Evolutionary conservation across 2,329 filamentous ascomycete species (phyloP).

Genomic region (Zopfia rhizophila): DNA sequence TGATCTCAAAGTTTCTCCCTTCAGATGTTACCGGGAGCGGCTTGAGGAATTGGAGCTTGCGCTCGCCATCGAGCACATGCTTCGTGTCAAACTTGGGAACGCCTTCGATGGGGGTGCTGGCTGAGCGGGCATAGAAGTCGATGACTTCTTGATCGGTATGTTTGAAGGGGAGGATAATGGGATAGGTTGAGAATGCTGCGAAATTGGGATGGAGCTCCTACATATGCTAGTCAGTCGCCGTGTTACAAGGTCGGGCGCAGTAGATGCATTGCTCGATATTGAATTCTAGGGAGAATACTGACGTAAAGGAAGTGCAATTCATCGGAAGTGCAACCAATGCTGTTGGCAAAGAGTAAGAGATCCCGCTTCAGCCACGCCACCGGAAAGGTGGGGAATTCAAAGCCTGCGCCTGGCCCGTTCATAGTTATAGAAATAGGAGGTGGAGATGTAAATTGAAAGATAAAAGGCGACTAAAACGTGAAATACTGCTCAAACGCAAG

Average conservation of each 20-base stretch:
- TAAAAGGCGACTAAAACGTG: neutral
- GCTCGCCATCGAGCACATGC: conserved; percentile 85
- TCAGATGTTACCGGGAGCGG: conserved; percentile 76
- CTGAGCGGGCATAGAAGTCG: conserved; percentile 82
- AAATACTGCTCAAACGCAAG: neutral
- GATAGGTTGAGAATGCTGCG: conserved; percentile 87
- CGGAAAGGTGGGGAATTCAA: conserved; percentile 79
- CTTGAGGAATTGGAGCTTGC: conserved; percentile 80
- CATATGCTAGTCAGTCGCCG: neutral
- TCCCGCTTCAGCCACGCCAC: conserved; percentile 91
- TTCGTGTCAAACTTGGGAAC: conserved; percentile 80
- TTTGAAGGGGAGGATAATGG: conserved; percentile 86
- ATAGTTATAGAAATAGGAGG: conserved; percentile 36
- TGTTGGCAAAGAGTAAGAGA: conserved; percentile 87
- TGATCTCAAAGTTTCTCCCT: conserved; percentile 78
- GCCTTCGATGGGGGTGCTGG: conserved; percentile 73
- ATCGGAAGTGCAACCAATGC: conserved; percentile 84
- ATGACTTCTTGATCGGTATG: conserved; percentile 78
- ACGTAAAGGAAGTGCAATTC: conserved; percentile 95
- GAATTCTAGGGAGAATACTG: conserved; percentile 41
- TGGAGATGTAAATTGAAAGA: neutral
- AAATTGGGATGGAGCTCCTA: conserved; percentile 91
- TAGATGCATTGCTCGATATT: neutral
- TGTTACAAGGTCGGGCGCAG: neutral
- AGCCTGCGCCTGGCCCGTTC: conserved; percentile 69